phyloP scores from a whole-genome alignment of 192 early-diverging fungal genomes.

The Coemansia sp. region DNA sequence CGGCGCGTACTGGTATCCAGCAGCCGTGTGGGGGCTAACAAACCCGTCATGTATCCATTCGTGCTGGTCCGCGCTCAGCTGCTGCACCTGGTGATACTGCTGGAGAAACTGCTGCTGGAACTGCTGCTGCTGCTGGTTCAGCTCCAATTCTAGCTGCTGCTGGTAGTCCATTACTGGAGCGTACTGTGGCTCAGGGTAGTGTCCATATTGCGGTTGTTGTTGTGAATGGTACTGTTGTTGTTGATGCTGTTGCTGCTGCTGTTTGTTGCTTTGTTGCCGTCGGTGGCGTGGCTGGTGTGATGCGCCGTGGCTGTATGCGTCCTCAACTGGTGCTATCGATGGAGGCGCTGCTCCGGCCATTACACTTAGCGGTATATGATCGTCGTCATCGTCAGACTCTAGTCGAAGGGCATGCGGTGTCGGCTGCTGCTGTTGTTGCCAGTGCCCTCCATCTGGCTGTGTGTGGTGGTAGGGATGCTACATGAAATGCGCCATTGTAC shows the following conservation, averaged over 20 bases:
- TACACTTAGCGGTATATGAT: conserved; percentile 40
- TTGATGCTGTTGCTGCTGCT: conserved; percentile 18
- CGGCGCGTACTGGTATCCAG: conserved; percentile 24
- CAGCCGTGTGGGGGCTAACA: conserved; percentile 18
- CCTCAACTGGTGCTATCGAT: background rate
- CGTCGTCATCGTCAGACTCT: conserved; percentile 27
- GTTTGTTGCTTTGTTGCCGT: conserved; percentile 19
- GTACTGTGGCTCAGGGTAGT: conserved; percentile 19
- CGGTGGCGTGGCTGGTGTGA: conserved; percentile 19
- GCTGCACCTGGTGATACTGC: conserved; percentile 48
- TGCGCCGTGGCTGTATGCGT: conserved; percentile 7
- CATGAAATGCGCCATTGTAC: background rate
- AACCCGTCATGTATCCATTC: conserved; percentile 49
- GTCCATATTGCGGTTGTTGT: conserved; percentile 20
- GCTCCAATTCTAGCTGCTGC: conserved; percentile 47
- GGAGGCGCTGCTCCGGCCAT: conserved; percentile 20
- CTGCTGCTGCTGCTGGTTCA: conserved; percentile 52
- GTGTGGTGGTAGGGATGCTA: conserved; percentile 25
- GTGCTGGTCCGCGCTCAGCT: conserved; percentile 17
- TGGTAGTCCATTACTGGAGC: conserved; percentile 29
- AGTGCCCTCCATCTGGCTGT: conserved; percentile 7
- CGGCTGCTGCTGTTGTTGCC: conserved; percentile 14
- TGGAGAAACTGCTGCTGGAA: conserved; percentile 52
- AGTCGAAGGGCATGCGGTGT: background rate
- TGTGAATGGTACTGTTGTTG: conserved; percentile 15